Evolutionary conservation across 2,329 filamentous ascomycete species (phyloP), one percentile per base, ranked within the genome.

Genomic region (Aspergillus fumigatus): DNA sequence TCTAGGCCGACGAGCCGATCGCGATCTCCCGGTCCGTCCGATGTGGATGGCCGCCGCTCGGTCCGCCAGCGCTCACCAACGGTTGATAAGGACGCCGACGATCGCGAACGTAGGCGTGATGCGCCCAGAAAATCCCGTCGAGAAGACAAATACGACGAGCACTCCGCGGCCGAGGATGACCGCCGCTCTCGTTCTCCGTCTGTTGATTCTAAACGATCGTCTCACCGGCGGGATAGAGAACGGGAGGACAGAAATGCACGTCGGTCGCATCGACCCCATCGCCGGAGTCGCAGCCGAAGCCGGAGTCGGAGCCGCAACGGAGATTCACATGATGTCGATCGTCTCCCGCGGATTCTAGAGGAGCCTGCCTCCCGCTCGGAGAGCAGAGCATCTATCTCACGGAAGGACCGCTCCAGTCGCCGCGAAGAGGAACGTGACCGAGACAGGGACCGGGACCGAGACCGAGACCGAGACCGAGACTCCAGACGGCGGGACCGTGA

Each of bases 121-220:
- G 61, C 61, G 35, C 56, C 57, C 25, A 62, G 65, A 50, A 65
- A 55, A 64, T 75, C 62, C 11, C 68, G 65, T 51, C 65, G 64
- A 27, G 71, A 73, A 6, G 75, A 75, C 17, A 79, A 81, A 50
- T 81, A 81, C 19, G 77, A 79, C 51, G 77, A 82, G 48, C 48
- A 35, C 3, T 48, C 55, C 17, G 29, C 55, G 23, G 54, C 54
- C 19, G 62, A 78, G 61, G 67, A 79, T 62, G 75, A 77, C 11
- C 81, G 85, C 50, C 81, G 82, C 51, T 85, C 86, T 0, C 81
- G 87, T 56, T 90, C 88, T 4, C 80, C 80, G 4, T 90, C 89
- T 2, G 83, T 82, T 1, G 83, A 84, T 11, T 80, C 80, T 4
- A 78, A 79, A 40, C 84, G 80, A 53, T 81, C 83, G 6, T 79